Conservation (phyloP, 352 stramenopile species). For the Phytophthora pistaciae region DNA sequence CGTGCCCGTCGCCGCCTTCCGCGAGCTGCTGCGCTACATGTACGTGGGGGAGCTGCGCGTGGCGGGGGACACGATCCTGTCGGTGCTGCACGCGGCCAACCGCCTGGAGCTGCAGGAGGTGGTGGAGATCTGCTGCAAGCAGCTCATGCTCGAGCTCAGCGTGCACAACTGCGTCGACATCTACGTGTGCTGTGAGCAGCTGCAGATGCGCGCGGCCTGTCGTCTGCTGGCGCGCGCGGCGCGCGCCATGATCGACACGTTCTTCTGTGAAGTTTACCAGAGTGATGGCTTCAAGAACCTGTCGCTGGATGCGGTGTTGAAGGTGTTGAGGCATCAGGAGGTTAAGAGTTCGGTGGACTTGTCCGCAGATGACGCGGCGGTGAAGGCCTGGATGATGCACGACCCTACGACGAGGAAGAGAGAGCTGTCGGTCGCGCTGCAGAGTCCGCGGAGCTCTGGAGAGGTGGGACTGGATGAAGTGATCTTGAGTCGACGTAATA, state of each 20-base stretch:
- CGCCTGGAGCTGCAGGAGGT: constrained; percentile 76
- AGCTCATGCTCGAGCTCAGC: constrained; percentile 76
- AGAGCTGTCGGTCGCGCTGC: constrained; percentile 29
- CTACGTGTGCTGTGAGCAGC: constrained; percentile 68
- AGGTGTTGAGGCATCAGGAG: constrained; percentile 47
- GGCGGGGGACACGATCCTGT: constrained; percentile 66
- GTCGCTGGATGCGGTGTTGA: constrained; percentile 44
- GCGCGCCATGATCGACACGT: constrained; percentile 71
- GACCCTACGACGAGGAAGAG: constrained; percentile 47
- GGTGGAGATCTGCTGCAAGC: constrained; percentile 76
- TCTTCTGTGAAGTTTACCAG: constrained; percentile 60
- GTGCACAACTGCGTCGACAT: constrained; percentile 81
- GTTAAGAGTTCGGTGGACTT: neutral
- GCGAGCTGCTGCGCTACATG: constrained; percentile 71
- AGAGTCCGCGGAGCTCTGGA: neutral
- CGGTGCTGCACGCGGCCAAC: constrained; percentile 71
- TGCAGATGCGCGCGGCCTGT: constrained; percentile 62
- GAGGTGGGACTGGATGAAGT: neutral
- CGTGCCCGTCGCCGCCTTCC: constrained; percentile 53
- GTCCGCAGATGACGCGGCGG: constrained; percentile 40
- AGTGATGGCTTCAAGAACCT: constrained; percentile 72
- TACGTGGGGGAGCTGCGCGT: constrained; percentile 71
- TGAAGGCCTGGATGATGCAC: constrained; percentile 63
- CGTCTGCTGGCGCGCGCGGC: constrained; percentile 62
- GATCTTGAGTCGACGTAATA: constrained; percentile 23